Conservation (phyloP, 2,329 filamentous ascomycete genomes). For the Periglandula ipomoeae region DNA sequence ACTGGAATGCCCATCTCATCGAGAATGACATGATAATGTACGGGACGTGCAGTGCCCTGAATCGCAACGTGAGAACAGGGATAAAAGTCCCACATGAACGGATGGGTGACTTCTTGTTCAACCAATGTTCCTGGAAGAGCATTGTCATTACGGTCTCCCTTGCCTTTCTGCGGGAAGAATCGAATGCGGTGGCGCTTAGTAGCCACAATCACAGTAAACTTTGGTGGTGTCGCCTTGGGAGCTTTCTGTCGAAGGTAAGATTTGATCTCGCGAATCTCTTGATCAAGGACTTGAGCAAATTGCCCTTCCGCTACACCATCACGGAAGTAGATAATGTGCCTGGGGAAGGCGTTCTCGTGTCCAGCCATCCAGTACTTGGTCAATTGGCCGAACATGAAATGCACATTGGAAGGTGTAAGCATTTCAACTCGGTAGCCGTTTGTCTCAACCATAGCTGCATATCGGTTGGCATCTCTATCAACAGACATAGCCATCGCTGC, state of each 20-base stretch:
- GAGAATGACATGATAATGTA: slow-evolving; percentile 81
- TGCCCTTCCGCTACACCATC: slow-evolving; percentile 88
- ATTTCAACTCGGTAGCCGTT: slow-evolving; percentile 81
- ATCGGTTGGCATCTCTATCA: slow-evolving; percentile 63
- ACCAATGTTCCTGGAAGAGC: slow-evolving; percentile 79
- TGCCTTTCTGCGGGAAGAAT: slow-evolving; percentile 64
- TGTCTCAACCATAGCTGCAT: slow-evolving; percentile 69
- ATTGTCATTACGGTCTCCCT: slow-evolving; percentile 69
- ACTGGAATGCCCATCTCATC: slow-evolving; percentile 66
- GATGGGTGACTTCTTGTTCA: slow-evolving; percentile 82
- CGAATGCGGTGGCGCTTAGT: slow-evolving; percentile 93
- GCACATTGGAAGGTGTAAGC: slow-evolving; percentile 57
- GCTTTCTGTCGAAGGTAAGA: slow-evolving; percentile 37
- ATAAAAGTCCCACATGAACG: slow-evolving; percentile 84
- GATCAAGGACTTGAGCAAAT: slow-evolving; percentile 66
- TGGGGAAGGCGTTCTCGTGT: slow-evolving; percentile 38
- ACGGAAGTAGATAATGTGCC: slow-evolving; percentile 83
- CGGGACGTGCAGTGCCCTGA: slow-evolving; percentile 86
- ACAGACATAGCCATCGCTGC: slow-evolving; percentile 80
- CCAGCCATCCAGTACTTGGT: slow-evolving; percentile 55
- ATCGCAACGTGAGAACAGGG: slow-evolving; percentile 60
- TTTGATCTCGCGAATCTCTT: slow-evolving; percentile 70
- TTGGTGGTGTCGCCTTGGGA: slow-evolving; percentile 34
- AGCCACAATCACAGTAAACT: slow-evolving; percentile 78
- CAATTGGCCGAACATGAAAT: slow-evolving; percentile 55